phyloP scores from a whole-genome alignment of 2,329 filamentous ascomycete genomes.

The Lithohypha guttulata region DNA sequence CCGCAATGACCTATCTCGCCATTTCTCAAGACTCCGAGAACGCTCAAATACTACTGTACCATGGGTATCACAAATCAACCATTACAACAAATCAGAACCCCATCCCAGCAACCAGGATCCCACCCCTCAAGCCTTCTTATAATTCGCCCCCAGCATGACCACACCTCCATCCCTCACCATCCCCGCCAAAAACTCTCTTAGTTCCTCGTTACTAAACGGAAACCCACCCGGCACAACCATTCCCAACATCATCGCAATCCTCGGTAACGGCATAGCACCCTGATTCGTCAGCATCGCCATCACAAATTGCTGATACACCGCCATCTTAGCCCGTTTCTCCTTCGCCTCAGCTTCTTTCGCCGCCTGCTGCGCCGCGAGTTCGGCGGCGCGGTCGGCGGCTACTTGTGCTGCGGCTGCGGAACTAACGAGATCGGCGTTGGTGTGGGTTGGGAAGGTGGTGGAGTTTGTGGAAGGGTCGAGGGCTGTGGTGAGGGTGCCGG shows the following conservation, averaged over 20 bases:
- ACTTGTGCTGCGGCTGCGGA: slow-evolving; percentile 14
- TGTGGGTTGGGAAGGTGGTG: slow-evolving; percentile 14
- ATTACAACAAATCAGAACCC: no score
- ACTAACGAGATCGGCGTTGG: slow-evolving; percentile 17
- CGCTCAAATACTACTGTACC: no score
- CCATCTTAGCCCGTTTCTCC: slow-evolving; percentile 56
- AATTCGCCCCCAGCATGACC: slow-evolving; percentile 59
- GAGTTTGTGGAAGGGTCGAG: slow-evolving; percentile 14
- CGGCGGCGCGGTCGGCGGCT: slow-evolving; percentile 30
- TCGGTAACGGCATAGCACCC: slow-evolving; percentile 65
- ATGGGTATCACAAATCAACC: no score
- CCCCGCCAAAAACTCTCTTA: slow-evolving; percentile 65
- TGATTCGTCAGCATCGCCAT: slow-evolving; percentile 92
- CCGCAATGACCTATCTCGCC: no score
- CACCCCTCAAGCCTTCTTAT: slow-evolving; percentile 39
- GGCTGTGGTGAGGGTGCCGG: slow-evolving; percentile 18
- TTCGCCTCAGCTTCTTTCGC: slow-evolving; percentile 40
- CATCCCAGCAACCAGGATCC: no score
- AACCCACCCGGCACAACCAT: slow-evolving; percentile 84
- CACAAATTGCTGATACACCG: slow-evolving; percentile 84
- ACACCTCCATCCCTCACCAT: slow-evolving; percentile 65
- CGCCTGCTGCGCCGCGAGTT: slow-evolving; percentile 32
- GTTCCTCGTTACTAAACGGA: slow-evolving; percentile 77
- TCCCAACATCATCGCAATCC: slow-evolving; percentile 91
- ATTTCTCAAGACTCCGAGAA: no score